Evolutionary conservation across 805 yeast genomes (phyloP), one percentile per base, ranked within the genome.

Genomic region (Pichia californica): DNA sequence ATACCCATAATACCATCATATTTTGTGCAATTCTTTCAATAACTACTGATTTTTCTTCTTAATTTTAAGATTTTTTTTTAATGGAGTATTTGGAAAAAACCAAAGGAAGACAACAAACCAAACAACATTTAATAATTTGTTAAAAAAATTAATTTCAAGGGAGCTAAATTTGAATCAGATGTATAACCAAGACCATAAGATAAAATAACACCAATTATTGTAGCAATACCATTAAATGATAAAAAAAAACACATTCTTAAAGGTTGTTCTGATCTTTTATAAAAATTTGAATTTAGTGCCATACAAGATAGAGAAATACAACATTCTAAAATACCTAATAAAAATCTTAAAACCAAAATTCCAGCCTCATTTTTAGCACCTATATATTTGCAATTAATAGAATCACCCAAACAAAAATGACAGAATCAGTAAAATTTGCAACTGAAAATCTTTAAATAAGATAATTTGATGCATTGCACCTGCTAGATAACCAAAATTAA

Each of bases 381-480:
- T 53, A 74, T 71, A 0, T n/a, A n/a, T 83, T 71, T 45, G 74
- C 79, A 23, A 76, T 59, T 38, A 74, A 66, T 32, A 79, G 58
- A 14, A 74, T 56, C 9, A 86, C 88, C 88, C 91, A 83, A 0
- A 74, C 30, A 3, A 79, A 47, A 36, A 81, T 67, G 51, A 72
- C 74, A 1, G 59, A 50, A n/a, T 76, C 65, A 2, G 74, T 66
- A 4, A 76, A 64, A 46, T 72, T 73, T 14, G 77, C 71, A 49
- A 81, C 68, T 1, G 82, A 81, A 44, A 77, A 72, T 46, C 65
- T 71, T 57, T 81, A 86, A 27, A 36, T 36, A 25, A 36, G 38
- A 26, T 36, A 36, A 26, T 26, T 36, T 36, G 38, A 18, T 31
- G 18, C 20, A 31, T 31, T 31, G 34, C n/a, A 14, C 34, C 18